Evolutionary conservation across 2,329 filamentous ascomycete species (phyloP).

Genomic region (Furcasterigmium furcatum): DNA sequence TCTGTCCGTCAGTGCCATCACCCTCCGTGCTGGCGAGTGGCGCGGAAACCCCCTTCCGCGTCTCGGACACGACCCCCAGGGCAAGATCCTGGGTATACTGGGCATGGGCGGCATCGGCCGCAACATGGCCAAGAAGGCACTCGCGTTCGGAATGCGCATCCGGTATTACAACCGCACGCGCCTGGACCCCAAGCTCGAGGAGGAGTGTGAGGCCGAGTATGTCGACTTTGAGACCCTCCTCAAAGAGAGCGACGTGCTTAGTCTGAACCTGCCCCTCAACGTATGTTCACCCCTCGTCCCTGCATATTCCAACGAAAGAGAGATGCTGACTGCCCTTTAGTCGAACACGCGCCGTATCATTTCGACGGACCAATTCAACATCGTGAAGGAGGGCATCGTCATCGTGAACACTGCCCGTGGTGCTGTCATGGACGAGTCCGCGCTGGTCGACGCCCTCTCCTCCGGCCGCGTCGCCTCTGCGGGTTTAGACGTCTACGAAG

Average conservation of each 20-base stretch:
- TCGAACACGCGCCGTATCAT: constrained; percentile 71
- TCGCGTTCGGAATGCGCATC: constrained; percentile 72
- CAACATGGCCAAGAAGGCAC: constrained; percentile 71
- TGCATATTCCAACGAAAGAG: constrained; percentile 85
- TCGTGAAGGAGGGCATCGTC: constrained; percentile 76
- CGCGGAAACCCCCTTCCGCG: constrained; percentile 54
- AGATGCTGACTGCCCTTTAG: constrained; percentile 41
- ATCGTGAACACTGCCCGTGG: constrained; percentile 83
- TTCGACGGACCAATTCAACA: constrained; percentile 63
- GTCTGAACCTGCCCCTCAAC: constrained; percentile 78
- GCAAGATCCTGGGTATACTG: constrained; percentile 75
- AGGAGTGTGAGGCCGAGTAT: constrained; percentile 57
- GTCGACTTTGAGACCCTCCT: constrained; percentile 73
- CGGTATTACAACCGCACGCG: constrained; percentile 71
- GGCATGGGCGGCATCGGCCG: constrained; percentile 86
- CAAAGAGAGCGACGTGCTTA: constrained; percentile 69
- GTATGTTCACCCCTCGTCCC: constrained; percentile 48
- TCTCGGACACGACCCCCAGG: constrained; percentile 73
- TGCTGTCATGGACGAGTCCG: constrained; percentile 77
- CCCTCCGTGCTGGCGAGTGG: constrained; percentile 67
- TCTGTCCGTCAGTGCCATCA: constrained; percentile 63
- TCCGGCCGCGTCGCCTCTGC: constrained; percentile 66
- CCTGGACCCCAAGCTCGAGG: constrained; percentile 51
- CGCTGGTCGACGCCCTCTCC: constrained; percentile 70
- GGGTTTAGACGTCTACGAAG: constrained; percentile 80